Conservation (phyloP, 2,329 filamentous ascomycete species). For the Trichoderma brevicompactum region DNA sequence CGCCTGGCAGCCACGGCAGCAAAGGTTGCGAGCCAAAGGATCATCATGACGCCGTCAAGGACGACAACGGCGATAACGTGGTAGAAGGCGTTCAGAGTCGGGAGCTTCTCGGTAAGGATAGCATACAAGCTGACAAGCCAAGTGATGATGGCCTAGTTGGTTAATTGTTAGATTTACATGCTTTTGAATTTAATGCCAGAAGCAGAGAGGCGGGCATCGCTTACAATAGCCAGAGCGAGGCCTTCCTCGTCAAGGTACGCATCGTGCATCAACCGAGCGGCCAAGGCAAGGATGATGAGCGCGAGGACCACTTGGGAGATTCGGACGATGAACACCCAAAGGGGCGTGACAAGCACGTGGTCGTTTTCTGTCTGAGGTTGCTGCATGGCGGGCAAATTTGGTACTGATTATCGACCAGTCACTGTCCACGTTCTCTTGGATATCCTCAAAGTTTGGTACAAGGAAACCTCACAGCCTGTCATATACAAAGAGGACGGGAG, state of each 20-base stretch:
- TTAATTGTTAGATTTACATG: neutral
- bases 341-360: conserved; percentile 48
- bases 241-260: conserved; percentile 47
- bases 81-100: conserved; percentile 44
- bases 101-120: conserved; percentile 48
- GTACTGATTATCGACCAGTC: neutral
- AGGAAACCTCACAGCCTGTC: neutral
- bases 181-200: conserved; percentile 27
- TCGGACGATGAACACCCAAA: conserved; percentile 50
- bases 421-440: neutral
- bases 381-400: conserved; percentile 30
- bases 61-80: conserved; percentile 51
- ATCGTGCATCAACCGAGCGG: conserved; percentile 48
- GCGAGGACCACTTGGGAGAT: conserved; percentile 49
- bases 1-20: conserved; percentile 48
- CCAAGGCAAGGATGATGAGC: conserved; percentile 49
- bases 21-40: conserved; percentile 55
- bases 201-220: conserved; percentile 29
- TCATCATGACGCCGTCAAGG: conserved; percentile 49
- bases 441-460: neutral
- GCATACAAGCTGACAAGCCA: conserved; percentile 50
- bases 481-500: neutral
- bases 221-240: conserved; percentile 48
- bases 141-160: conserved; percentile 48
- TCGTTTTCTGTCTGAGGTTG: conserved; percentile 28